Evolutionary conservation across 106 monocot genomes (phyloP).

Genomic region (Posidonia australis): DNA sequence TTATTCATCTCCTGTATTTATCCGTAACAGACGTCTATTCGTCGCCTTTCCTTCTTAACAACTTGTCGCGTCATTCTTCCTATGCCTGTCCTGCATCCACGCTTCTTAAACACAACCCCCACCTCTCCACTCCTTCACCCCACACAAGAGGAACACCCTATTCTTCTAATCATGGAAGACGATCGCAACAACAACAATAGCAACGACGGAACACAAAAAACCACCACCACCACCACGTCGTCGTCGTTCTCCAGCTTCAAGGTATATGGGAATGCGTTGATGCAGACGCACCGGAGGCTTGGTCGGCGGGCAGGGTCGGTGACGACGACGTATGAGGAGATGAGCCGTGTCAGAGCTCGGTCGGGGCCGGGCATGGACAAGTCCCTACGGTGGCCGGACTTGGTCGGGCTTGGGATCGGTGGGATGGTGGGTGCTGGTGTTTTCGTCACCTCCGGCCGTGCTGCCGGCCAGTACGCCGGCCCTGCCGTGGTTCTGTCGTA

Average conservation of each 20-base stretch:
- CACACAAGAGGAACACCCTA: not conserved
- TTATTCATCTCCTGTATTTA: no score
- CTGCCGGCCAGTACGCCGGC: conserved; percentile 55
- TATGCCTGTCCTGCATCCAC: no score
- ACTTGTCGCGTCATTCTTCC: no score
- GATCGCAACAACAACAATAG: not conserved
- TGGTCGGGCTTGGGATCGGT: conserved; percentile 71
- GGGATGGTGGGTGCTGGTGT: conserved; percentile 98
- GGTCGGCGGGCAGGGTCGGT: conserved; percentile 39
- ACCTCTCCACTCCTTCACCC: not conserved
- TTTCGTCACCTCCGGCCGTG: conserved; percentile 68
- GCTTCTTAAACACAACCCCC: no score
- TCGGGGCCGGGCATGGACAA: conserved; percentile 63
- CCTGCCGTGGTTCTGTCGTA: conserved; percentile 73
- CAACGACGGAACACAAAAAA: not conserved
- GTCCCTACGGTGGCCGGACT: conserved; percentile 66
- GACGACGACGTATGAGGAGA: conserved; percentile 65
- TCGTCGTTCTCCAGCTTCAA: conserved; percentile 48
- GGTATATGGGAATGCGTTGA: conserved; percentile 53
- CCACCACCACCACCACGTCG: not conserved
- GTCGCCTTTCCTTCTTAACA: no score
- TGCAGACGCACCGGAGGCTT: conserved; percentile 42
- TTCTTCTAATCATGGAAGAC: not conserved
- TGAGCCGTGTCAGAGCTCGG: conserved; percentile 68
- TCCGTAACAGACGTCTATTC: no score